These are phyloP conservation scores for Paramyrothecium sp. DNA, from an alignment of 2,329 filamentous ascomycete species.

Conservation along the genomic window DNA sequence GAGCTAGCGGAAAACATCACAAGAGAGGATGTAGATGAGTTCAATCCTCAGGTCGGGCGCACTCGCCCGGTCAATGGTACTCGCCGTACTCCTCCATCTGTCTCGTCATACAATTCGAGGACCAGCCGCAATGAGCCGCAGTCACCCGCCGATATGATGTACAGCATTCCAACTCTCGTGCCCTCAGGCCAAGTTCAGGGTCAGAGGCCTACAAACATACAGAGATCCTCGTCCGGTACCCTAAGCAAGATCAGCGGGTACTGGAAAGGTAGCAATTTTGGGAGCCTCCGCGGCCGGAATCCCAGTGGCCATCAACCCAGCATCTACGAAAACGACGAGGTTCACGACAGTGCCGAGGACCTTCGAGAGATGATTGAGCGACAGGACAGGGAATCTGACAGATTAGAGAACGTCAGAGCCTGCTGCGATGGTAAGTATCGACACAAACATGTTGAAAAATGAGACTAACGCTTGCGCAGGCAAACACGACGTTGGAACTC, in stretches of 20 bases:
- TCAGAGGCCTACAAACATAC: constrained; percentile 30
- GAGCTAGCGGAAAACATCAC: constrained; percentile 58
- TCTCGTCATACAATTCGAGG: constrained; percentile 79
- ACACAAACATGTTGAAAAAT: not conserved
- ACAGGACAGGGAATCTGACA: constrained; percentile 73
- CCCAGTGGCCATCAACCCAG: constrained; percentile 40
- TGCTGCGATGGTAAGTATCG: constrained; percentile 85
- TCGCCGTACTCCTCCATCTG: constrained; percentile 59
- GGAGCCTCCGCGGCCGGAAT: constrained; percentile 52
- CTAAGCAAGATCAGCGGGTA: constrained; percentile 61
- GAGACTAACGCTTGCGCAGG: constrained; percentile 38
- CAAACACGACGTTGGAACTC: constrained; percentile 70
- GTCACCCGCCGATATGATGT: constrained; percentile 53
- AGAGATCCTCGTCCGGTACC: constrained; percentile 41
- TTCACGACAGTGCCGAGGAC: constrained; percentile 80
- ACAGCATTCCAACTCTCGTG: constrained; percentile 56
- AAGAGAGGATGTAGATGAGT: constrained; percentile 69
- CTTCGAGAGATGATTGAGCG: constrained; percentile 75
- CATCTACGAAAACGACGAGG: constrained; percentile 61
- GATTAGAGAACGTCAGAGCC: constrained; percentile 90
- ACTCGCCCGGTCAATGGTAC: constrained; percentile 28
- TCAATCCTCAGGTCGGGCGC: constrained; percentile 65
- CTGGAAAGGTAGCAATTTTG: constrained; percentile 54
- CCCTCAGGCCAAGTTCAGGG: constrained; percentile 44
- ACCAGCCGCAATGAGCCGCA: constrained; percentile 67